Evolutionary conservation across 768 basidiomycete species (phyloP), one percentile per base, ranked within the genome.

Genomic region (Coprinellus micaceus): DNA sequence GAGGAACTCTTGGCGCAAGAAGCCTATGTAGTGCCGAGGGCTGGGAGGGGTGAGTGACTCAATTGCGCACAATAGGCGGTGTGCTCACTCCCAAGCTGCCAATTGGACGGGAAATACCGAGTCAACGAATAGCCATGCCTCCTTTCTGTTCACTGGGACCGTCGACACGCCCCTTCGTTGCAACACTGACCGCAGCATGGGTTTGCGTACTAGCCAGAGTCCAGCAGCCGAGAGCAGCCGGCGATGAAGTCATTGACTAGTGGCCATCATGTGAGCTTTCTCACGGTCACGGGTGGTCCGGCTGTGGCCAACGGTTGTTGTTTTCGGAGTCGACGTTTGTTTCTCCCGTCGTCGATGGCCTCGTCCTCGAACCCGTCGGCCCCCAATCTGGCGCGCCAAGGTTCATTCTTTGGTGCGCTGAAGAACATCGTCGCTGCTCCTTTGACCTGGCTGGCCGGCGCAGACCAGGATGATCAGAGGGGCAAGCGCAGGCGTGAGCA

Each of bases 71-170:
- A 45, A 19, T 25, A 28, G 26, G 11, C 43, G 22, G 22, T 49
- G 47, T 49, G 76, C 86, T 61, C 64, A 91, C 88, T 93, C 91
- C 84, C 86, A 88, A 56, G 75, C 67, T 6, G 80, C 88, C 25
- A 90, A 68, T 57, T 82, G 80, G 29, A 90, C 77, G 0, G 91
- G 91, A 67, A 91, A 91, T 30, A 93, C 80, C 1, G 87, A 88
- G 63, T 90, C 87, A 44, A 91, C 72, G 64, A 84, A 93, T 25
- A 92, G 68, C 79, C 84, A 87, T 2, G 73, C 83, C 53, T 84
- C 56, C 30, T 33, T 50, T 9, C 48, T 51, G 24, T 41, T 50
- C 1, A 22, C 48, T 19, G 56, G 56, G 6, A 57, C 56, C 4
- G 56, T 57, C 22, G 56, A 28, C 11, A 52, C 13, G 37, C 48